Evolutionary conservation across 495 filamentous ascomycete genomes (phyloP).

Genomic region (Elasticomyces elasticus): DNA sequence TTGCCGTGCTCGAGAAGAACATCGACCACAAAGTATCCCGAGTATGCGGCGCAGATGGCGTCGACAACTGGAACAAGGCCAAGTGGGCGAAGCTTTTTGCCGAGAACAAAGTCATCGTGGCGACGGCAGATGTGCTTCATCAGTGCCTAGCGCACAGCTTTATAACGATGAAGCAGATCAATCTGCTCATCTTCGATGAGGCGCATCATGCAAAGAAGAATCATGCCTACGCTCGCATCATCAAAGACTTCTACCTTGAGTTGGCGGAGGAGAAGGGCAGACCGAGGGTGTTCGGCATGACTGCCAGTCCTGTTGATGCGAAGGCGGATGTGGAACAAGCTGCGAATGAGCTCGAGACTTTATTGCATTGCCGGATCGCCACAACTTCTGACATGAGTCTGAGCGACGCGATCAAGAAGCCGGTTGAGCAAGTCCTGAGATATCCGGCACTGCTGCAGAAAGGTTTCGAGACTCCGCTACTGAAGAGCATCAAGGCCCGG

Average conservation of each 20-base stretch:
- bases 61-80: constrained; percentile 53
- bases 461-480: constrained; percentile 55
- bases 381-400: constrained; percentile 61
- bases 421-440: constrained; percentile 48
- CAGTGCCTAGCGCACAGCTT: constrained; percentile 72
- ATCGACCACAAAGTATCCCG: constrained; percentile 70
- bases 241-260: constrained; percentile 70
- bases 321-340: constrained; percentile 58
- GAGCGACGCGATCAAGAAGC: constrained; percentile 47
- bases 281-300: constrained; percentile 93
- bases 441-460: constrained; percentile 42
- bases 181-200: constrained; percentile 90
- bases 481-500: constrained; percentile 42
- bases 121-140: constrained; percentile 79
- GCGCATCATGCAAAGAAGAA: constrained; percentile 95
- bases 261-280: constrained; percentile 36
- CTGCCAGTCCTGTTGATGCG: constrained; percentile 89
- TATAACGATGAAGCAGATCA: constrained; percentile 74
- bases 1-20: constrained; percentile 71
- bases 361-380: constrained; percentile 72
- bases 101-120: constrained; percentile 80
- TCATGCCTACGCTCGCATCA: constrained; percentile 84
- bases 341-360: constrained; percentile 60
- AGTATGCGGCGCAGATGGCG: constrained; percentile 65
- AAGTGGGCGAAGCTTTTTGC: constrained; percentile 60